Evolutionary conservation across 148 eudicot species (phyloP).

Genomic region (Nepenthes mirabilis): DNA sequence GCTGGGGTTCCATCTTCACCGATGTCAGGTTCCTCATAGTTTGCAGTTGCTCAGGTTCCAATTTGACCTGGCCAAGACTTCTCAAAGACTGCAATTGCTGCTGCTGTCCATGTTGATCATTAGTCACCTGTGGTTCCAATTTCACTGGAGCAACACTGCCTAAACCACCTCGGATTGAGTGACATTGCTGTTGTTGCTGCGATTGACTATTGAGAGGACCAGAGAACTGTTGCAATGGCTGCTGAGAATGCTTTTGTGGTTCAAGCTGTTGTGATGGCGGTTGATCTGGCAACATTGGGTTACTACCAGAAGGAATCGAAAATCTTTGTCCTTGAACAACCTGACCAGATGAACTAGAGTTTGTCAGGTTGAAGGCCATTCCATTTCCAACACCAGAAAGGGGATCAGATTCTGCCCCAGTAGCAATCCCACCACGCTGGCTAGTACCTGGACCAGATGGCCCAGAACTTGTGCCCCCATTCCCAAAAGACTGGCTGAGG

Average conservation of each 20-base stretch:
- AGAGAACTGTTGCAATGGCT: conserved; percentile 46
- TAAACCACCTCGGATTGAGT: conserved; percentile 39
- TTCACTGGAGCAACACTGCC: conserved; percentile 45
- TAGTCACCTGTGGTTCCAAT: conserved; percentile 42
- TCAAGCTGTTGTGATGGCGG: conserved; percentile 49
- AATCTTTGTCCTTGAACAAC: conserved; percentile 46
- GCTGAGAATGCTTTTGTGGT: conserved; percentile 34
- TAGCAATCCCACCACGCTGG: conserved; percentile 40
- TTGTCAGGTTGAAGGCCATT: conserved; percentile 50
- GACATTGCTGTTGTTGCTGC: conserved; percentile 50
- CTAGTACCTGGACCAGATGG: conserved; percentile 32
- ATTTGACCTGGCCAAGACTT: conserved; percentile 49
- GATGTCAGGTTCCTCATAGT: conserved; percentile 39
- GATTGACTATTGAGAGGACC: conserved; percentile 20
- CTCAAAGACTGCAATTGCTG: conserved; percentile 46
- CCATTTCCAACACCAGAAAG: conserved; percentile 47
- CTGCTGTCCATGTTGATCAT: conserved; percentile 28
- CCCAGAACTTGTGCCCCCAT: conserved; percentile 45
- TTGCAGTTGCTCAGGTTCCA: conserved; percentile 66
- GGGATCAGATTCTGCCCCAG: conserved; percentile 63
- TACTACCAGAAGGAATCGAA: conserved; percentile 15
- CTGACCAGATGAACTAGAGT: conserved; percentile 30
- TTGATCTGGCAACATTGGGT: conserved; percentile 55
- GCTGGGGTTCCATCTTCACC: conserved; percentile 74
- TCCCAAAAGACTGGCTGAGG: conserved; percentile 64